phyloP scores from a whole-genome alignment of 306 rosid species.

The Gleditsia sinensis region DNA sequence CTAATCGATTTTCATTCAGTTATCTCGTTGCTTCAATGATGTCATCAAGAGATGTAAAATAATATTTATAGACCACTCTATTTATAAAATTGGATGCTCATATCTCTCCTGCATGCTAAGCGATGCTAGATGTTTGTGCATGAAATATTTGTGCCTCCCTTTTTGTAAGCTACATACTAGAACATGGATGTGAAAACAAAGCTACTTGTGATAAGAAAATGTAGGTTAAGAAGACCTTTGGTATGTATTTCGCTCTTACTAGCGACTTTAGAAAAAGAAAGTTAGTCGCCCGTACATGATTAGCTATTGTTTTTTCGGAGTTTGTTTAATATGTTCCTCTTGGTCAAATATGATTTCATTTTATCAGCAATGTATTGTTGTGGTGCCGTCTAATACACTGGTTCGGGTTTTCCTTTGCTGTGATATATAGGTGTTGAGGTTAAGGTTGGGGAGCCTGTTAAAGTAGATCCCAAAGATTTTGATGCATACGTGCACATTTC shows the following conservation, averaged over 20 bases:
- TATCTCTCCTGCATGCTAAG: background rate
- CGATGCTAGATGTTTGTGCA: background rate
- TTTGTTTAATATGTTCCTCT: background rate
- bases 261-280: too few relatives aligned
- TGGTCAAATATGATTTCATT: background rate
- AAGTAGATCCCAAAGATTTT: conserved; percentile 41
- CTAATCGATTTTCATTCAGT: too few relatives aligned
- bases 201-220: too few relatives aligned
- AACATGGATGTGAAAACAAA: background rate
- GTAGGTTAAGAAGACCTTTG: too few relatives aligned
- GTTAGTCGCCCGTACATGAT: background rate
- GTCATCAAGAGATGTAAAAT: too few relatives aligned
- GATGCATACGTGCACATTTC: conserved; percentile 67
- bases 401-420: background rate
- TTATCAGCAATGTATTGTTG: background rate
- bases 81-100: too few relatives aligned
- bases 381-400: background rate
- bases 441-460: conserved; percentile 68
- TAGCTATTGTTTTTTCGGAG: background rate
- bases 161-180: background rate
- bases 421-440: conserved; percentile 75
- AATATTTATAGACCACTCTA: too few relatives aligned
- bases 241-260: too few relatives aligned
- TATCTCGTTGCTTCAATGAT: too few relatives aligned
- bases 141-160: background rate